Percentiles rank a stretch among this genome's conserved stretches.
Conservation (phyloP, 2,329 filamentous ascomycete species). For the Magnaporthiopsis poae region DNA sequence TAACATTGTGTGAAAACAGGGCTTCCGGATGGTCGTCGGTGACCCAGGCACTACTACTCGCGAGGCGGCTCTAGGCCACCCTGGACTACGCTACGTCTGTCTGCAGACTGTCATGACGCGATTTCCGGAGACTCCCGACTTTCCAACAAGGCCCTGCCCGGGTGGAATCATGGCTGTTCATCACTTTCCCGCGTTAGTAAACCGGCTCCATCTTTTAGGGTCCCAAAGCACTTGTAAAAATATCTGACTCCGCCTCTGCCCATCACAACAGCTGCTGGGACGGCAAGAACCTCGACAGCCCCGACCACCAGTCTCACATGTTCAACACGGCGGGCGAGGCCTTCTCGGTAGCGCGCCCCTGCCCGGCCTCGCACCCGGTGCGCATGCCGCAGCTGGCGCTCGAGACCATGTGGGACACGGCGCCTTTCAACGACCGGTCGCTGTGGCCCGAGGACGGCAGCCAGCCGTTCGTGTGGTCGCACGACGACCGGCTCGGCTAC, state of each 20-base stretch:
- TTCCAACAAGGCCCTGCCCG: constrained; percentile 28
- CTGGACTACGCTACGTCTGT: constrained; percentile 21
- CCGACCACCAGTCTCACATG: constrained; percentile 34
- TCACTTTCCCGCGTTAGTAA: constrained; percentile 29
- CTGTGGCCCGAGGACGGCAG: constrained; percentile 10
- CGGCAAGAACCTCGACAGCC: constrained; percentile 43
- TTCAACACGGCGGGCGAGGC: constrained; percentile 19
- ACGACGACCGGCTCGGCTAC: constrained; percentile 1
- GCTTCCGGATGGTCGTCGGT: constrained; percentile 36
- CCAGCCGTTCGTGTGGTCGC: constrained; percentile 11
- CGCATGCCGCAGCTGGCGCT: constrained; percentile 27
- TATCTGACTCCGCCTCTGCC: constrained; percentile 8
- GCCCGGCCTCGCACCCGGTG: constrained; percentile 21
- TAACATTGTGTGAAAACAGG: constrained; percentile 19
- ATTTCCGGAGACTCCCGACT: constrained; percentile 29
- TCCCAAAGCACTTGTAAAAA: not conserved
- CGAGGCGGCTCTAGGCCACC: no score
- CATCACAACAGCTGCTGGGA: constrained; percentile 42
- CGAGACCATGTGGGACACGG: constrained; percentile 36
- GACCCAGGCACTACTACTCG: constrained; percentile 18
- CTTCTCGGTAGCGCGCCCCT: constrained; percentile 17
- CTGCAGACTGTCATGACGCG: constrained; percentile 29
- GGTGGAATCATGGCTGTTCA: constrained; percentile 33
- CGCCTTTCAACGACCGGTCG: constrained; percentile 22
- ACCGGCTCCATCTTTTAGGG: constrained; percentile 6